phyloP scores from a whole-genome alignment of 2,329 filamentous ascomycete genomes.

The Cryphonectria naterciae region DNA sequence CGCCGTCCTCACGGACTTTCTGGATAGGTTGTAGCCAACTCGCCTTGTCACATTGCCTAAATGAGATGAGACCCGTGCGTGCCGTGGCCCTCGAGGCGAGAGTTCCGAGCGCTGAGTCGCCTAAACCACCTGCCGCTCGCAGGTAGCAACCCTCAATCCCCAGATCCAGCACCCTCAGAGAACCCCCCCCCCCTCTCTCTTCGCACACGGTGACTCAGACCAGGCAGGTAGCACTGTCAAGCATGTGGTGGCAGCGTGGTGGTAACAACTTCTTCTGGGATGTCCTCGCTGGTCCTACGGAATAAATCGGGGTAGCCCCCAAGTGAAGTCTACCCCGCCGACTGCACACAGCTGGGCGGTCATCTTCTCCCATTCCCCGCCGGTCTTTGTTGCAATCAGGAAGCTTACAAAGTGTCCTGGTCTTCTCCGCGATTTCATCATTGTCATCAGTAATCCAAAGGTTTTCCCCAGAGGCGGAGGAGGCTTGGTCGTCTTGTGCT shows the following conservation, averaged over 20 bases:
- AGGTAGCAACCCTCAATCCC: background rate
- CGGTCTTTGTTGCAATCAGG: background rate
- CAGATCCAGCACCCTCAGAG: background rate
- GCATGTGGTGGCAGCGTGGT: conserved; percentile 11
- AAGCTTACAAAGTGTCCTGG: background rate
- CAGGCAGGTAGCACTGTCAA: conserved; percentile 12
- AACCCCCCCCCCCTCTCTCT: background rate
- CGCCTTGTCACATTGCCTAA: background rate
- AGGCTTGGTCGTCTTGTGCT: conserved; percentile 7
- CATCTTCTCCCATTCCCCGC: background rate
- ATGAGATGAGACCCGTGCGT: background rate
- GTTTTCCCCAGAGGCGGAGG: background rate
- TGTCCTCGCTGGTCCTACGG: background rate
- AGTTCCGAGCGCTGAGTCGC: background rate
- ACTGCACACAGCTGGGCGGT: background rate
- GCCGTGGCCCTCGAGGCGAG: background rate
- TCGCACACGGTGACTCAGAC: background rate
- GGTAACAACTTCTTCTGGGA: background rate
- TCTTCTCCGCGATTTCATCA: conserved; percentile 10
- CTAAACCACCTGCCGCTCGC: conserved; percentile 1
- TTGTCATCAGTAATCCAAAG: conserved; percentile 13
- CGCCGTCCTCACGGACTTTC: conserved; percentile 1
- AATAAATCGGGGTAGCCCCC: background rate
- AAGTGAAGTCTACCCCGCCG: background rate
- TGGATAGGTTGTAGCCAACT: background rate